Conservation (phyloP, 2,329 filamentous ascomycete species). For the Cryphonectria carpinicola region DNA sequence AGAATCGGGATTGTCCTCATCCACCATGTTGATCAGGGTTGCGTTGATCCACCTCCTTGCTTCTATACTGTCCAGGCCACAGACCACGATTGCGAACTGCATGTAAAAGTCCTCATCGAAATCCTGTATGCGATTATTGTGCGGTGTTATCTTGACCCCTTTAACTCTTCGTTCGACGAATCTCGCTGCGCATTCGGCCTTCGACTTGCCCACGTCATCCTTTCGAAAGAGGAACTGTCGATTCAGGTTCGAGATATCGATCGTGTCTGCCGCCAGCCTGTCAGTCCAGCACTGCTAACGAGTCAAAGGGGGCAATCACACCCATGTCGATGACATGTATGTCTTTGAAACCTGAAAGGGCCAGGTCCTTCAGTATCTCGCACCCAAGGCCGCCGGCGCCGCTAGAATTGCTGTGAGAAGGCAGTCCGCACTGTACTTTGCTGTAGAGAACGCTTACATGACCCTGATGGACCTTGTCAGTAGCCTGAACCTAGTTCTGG, state of each 20-base stretch:
- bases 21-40: conserved; percentile 87
- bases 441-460: conserved; percentile 46
- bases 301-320: conserved; percentile 42
- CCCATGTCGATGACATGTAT: conserved; percentile 99
- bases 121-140: conserved; percentile 95
- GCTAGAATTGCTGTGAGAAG: conserved; percentile 49
- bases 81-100: conserved; percentile 93
- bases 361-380: conserved; percentile 95
- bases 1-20: conserved; percentile 78
- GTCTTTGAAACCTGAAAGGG: conserved; percentile 91
- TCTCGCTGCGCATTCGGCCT: conserved; percentile 88
- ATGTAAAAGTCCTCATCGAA: conserved; percentile 96
- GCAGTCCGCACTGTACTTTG: conserved; percentile 24
- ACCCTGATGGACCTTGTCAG: conserved; percentile 46
- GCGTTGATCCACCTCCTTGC: conserved; percentile 98
- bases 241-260: conserved; percentile 97
- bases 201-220: conserved; percentile 87
- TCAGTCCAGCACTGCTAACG: conserved; percentile 19
- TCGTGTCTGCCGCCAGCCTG: conserved; percentile 69
- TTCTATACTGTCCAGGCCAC: conserved; percentile 95
- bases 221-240: conserved; percentile 95
- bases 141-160: conserved; percentile 89
- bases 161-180: conserved; percentile 91
- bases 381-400: conserved; percentile 94
- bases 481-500: conserved; percentile 5